A percentile compares a stretch with the other conserved stretches of the same genome.
phyloP scores from a whole-genome alignment of 2,329 filamentous ascomycete species.

The Fusarium oxysporum region DNA sequence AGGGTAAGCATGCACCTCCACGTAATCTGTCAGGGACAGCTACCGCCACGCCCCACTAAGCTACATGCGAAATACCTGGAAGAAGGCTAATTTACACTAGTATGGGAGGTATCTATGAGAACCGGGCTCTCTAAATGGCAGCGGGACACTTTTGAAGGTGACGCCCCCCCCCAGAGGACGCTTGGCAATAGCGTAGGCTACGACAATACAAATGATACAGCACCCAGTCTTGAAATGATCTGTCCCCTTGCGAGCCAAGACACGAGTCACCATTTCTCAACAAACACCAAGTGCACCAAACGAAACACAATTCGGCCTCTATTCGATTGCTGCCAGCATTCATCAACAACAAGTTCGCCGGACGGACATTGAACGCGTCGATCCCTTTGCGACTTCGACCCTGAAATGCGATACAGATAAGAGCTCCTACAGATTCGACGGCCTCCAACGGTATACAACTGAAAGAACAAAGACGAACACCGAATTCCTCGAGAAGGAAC shows the following conservation, averaged over 20 bases:
- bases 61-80: conserved; percentile 6
- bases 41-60: conserved; percentile 5
- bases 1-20: conserved; percentile 32
- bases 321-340: neutral
- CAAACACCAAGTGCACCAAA: conserved; percentile 8
- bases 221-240: conserved; percentile 36
- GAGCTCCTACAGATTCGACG: conserved; percentile 25
- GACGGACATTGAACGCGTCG: conserved; percentile 37
- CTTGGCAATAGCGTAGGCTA: conserved; percentile 32
- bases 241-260: conserved; percentile 35
- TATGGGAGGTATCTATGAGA: neutral
- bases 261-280: conserved; percentile 27
- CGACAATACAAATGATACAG: conserved; percentile 37
- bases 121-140: neutral
- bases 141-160: conserved; percentile 14
- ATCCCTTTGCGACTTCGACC: conserved; percentile 40
- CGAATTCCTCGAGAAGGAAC: neutral
- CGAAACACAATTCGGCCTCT: neutral
- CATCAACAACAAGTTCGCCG: conserved; percentile 29
- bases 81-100: accelerated
- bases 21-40: conserved; percentile 34
- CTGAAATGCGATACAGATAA: conserved; percentile 35
- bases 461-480: conserved; percentile 13
- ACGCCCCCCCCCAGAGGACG: conserved; percentile 19
- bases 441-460: conserved; percentile 20